Evolutionary conservation across 225 moss, liverwort and hornwort genomes (phyloP), one percentile per base, ranked within the genome.

Genomic region (Rhytidiadelphus loreus): DNA sequence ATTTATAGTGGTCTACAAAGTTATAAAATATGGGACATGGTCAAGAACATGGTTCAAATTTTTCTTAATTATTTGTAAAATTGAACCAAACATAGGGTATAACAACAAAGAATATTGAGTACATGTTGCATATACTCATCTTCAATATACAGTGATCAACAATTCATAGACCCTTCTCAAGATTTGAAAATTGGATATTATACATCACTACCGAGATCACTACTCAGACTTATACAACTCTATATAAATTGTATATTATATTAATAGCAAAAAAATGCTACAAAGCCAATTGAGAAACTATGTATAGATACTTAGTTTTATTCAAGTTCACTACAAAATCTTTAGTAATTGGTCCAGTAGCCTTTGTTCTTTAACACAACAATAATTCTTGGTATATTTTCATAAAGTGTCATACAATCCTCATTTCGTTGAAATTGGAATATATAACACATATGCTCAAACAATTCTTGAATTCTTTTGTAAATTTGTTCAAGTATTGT

Each of bases 121-220:
- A 64, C 4, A 33, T 0, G 0, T 64, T 17, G 18, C 5, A 16
- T 3, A 33, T 0, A 18, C 5, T 9, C 18, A 33, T 64, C 9
- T 64, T 33, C 18, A 64, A 64, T 6, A 64, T 33, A 9, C 6
- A 61, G 15, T 4, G 1, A 30, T 30, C 3, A 30, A 61, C 3
- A 29, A 7, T 61, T 61, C 61, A 29, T 63, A 33, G 3, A 2
- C 9, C 33, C 63, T 33, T 63, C 3, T 63, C 32, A 8, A 35
- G 19, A 35, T 35, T 3, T 19, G 19, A 65, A 11, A 19, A 19
- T 35, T 64, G 6, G 6, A 39, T 7, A 69, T 33, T 9, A 64
- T 32, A 32, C n/a, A n/a, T n/a, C n/a, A n/a, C n/a, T n/a, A n/a
- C n/a, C n/a, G n/a, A n/a, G n/a, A n/a, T n/a, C n/a, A n/a, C 32